These are phyloP conservation scores for Eutrema salsugineum DNA, from an alignment of 441 rosid species.

Conservation along the genomic window DNA sequence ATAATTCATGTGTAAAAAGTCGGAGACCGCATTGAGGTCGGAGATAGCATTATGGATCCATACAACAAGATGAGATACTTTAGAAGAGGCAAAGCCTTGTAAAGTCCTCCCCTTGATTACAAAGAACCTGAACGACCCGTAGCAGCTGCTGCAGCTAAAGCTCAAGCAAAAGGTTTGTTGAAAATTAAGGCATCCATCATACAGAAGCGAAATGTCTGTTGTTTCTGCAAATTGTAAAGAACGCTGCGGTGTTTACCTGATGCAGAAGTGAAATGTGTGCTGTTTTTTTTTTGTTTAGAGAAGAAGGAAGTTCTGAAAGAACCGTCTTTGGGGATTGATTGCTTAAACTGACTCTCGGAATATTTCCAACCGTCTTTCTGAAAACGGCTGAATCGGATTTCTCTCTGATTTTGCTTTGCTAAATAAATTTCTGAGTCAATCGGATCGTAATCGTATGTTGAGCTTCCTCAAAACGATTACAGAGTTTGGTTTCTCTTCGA, in stretches of 20 bases:
- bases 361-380: background rate
- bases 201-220: too few species aligned
- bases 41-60: constrained; percentile 88
- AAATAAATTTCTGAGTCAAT: background rate
- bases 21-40: constrained; percentile 80
- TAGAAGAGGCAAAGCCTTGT: constrained; percentile 69
- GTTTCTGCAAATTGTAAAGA: background rate
- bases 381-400: background rate
- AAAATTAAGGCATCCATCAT: too few species aligned
- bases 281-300: background rate
- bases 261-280: background rate
- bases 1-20: too few species aligned
- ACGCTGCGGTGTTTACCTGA: background rate
- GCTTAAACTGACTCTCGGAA: background rate
- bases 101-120: constrained; percentile 33
- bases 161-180: constrained; percentile 42
- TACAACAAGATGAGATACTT: constrained; percentile 79
- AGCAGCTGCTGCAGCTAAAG: constrained; percentile 30
- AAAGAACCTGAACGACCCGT: too few species aligned
- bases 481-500: background rate
- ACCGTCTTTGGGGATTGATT: background rate
- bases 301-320: background rate
- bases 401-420: background rate
- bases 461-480: background rate
- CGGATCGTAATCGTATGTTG: background rate